phyloP scores from a whole-genome alignment of 2,329 filamentous ascomycete species.

The Botrytis elliptica region DNA sequence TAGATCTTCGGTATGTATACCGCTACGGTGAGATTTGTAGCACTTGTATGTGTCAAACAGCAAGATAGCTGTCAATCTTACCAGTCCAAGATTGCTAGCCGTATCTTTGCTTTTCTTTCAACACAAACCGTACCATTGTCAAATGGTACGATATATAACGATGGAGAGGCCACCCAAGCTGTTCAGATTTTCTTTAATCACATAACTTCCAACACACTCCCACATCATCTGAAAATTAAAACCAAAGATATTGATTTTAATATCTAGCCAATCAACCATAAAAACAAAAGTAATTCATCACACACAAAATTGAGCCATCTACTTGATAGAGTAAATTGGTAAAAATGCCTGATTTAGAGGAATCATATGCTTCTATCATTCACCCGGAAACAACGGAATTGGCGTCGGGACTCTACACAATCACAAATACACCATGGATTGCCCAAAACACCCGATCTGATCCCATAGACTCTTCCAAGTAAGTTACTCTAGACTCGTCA shows the following conservation, averaged over 20 bases:
- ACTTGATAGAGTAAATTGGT: neutral
- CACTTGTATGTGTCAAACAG: neutral
- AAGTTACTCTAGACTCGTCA: rapidly evolving
- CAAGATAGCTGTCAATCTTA: neutral
- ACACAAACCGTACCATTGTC: neutral
- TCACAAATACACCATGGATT: neutral
- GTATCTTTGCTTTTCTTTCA: neutral
- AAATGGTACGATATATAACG: neutral
- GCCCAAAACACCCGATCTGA: neutral
- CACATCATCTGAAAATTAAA: rapidly evolving
- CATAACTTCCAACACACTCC: neutral
- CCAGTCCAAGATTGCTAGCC: neutral
- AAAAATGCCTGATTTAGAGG: neutral
- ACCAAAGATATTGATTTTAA: neutral
- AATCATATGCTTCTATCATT: neutral
- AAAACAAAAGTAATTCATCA: neutral
- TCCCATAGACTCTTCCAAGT: neutral
- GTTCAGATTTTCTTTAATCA: neutral
- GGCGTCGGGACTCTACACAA: neutral
- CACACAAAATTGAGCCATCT: neutral
- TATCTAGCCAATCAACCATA: neutral
- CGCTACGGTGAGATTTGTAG: neutral
- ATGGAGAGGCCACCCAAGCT: rapidly evolving
- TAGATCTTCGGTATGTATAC: neutral
- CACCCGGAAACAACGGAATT: rapidly evolving